Evolutionary conservation across 306 rosid species (phyloP), one percentile per base, ranked within the genome.

Genomic region (Dryas octopetala): DNA sequence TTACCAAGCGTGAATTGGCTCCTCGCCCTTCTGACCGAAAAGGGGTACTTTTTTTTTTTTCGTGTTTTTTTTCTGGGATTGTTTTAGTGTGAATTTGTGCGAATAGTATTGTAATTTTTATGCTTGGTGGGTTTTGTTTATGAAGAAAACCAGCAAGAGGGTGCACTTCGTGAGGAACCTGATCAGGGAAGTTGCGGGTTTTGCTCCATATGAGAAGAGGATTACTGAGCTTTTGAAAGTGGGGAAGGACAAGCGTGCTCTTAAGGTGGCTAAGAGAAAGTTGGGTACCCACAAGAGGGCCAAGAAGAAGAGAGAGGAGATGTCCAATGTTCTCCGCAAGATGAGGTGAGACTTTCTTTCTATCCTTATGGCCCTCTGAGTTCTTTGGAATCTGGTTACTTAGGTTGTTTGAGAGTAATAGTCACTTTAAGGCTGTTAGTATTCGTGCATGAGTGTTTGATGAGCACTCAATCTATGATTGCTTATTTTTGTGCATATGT

Each of bases 241-340:
- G 19, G 96, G 96, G 2, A 91, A 91, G 71, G 96, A 89, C 55
- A 91, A 91, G 82, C 86, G 96, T 51, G 96, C 93, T 9, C 76
- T 91, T 59, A 91, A 89, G 63, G 93, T 91, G 10, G 91, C 93
- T 0, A 91, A 91, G 81, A 82, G 91, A 65, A 91, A 89, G 91
- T 81, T 91, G 16, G 96, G 93, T 50, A 91, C 96, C 16, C 93
- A 91, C 55, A 91, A 91, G 72, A 86, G 96, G 3, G 96, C 96
- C 1, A 91, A 91, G 90, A 87, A 79, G 89, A 91, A 91, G 91
- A 79, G 93, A 58, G 93, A 91, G 70, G 96, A 91, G 82, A 91
- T 91, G 96, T 87, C 96, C 1, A 88, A 77, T 0, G 89, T 77
- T 26, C 93, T 91, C 58, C 76, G 93, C 26, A 91, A 91, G 90